phyloP scores from a whole-genome alignment of 805 yeast species.

The Ascoidea rubescens region DNA sequence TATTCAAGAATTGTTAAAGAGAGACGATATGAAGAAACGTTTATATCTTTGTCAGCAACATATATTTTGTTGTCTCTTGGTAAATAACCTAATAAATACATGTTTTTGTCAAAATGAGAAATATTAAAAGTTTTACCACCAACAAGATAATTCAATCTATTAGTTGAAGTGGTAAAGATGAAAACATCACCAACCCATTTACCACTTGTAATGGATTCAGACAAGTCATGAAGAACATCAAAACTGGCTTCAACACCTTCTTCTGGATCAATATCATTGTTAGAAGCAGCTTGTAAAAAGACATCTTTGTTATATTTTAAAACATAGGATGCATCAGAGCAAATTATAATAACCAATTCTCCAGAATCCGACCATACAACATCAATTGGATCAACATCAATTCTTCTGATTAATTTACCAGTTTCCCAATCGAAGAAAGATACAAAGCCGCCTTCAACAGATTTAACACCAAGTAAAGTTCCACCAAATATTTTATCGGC shows the following conservation, averaged over 20 bases:
- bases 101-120: conserved; percentile 82
- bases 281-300: conserved; percentile 46
- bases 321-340: conserved; percentile 63
- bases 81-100: conserved; percentile 78
- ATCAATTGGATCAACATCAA: conserved; percentile 74
- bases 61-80: conserved; percentile 85
- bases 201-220: conserved; percentile 75
- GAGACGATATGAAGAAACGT: conserved; percentile 66
- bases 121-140: conserved; percentile 89
- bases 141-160: conserved; percentile 85
- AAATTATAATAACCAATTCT: conserved; percentile 65
- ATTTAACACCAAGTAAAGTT: conserved; percentile 71
- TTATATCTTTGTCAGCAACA: conserved; percentile 81
- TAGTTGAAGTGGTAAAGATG: conserved; percentile 74
- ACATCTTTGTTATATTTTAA: conserved; percentile 58
- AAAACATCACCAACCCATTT: conserved; percentile 97
- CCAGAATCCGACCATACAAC: conserved; percentile 92
- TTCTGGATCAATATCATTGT: conserved; percentile 50
- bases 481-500: conserved; percentile 83
- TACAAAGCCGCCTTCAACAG: conserved; percentile 54
- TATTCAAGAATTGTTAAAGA: conserved; percentile 83
- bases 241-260: conserved; percentile 86
- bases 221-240: conserved; percentile 70
- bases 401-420: conserved; percentile 71
- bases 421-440: conserved; percentile 92